A percentile compares a stretch with the other conserved stretches of the same genome.
Conservation (phyloP, 1,139 yeast genomes). For the Pneumocystis murina region DNA sequence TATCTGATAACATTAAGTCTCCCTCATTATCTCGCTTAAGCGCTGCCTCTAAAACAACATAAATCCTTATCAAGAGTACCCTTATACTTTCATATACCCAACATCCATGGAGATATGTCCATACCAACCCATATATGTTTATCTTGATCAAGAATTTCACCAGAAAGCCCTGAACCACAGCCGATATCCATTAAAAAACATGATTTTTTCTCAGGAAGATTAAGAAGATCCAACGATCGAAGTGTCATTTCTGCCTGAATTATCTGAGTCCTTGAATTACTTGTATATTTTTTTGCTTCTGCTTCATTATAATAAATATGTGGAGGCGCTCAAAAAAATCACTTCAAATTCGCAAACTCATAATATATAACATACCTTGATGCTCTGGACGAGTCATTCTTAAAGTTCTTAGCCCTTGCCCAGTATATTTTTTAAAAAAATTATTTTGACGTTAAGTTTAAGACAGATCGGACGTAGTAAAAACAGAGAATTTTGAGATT, state of each 20-base stretch:
- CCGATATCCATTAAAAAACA: conserved; percentile 63
- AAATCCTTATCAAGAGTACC: conserved; percentile 22
- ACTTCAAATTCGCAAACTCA: background rate
- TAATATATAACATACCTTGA: background rate
- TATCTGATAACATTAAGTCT: conserved; percentile 76
- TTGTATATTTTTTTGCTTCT: conserved; percentile 79
- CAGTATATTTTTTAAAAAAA: background rate
- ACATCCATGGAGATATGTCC: conserved; percentile 92
- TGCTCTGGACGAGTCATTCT: background rate
- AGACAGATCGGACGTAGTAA: background rate
- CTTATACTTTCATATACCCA: background rate
- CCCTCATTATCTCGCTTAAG: conserved; percentile 87
- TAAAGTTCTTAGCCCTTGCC: background rate
- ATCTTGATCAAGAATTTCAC: conserved; percentile 85
- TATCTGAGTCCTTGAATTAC: conserved; percentile 90
- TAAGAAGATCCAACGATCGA: conserved; percentile 74
- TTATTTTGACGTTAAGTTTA: background rate
- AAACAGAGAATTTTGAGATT: background rate
- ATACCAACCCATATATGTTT: conserved; percentile 92
- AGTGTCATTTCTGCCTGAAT: conserved; percentile 96
- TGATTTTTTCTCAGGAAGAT: conserved; percentile 51
- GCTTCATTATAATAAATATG: conserved; percentile 59
- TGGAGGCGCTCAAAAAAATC: background rate
- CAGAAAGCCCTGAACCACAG: conserved; percentile 93
- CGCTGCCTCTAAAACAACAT: conserved; percentile 46